Base-by-base conservation (phyloP, 768 basidiomycete genomes). In the Suillus subaureus region DNA sequence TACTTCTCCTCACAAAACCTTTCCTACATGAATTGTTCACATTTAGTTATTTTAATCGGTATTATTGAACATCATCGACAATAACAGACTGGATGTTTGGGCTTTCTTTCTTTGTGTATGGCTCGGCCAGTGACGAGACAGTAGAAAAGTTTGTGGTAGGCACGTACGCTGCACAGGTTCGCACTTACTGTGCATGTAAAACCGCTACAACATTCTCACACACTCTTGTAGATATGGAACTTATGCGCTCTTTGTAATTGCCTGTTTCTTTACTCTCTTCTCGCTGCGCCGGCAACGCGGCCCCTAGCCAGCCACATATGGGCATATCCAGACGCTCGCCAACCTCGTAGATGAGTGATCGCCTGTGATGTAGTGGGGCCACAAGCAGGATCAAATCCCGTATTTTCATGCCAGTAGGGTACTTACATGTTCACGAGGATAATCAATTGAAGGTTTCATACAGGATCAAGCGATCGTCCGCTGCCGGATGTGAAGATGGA, bases 311-410 rank as follows among this genome's bases (percentile, higher is more conserved):
- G 73, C 74, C 7, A 68, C 74, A 16, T 79, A 78, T 40, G 76
- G 78, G 3, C 75, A 79, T 23, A 63, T 79, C 6, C 74, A 77
- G 51, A 79, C 75, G 23, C 69, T 78, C 23, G 75, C 72, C 3
- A 76, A 79, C 58, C 63, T 78, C 63, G 69, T 77, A 42, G 78
- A 79, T 63, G 77, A 79, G n/a, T 75, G 78, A 78, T 74, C 75
- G n/a, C 64, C 69, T 1, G 73, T 66, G 6, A 74, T 77, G 70
- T 73, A 74, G 75, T 77, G 75, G 72, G 75, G 74, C 18, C 68
- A 69, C 21, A 77, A 75, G 16, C 49, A 51, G 0, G 37, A 15
- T 8, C 61, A 64, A 42, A 58, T 31, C 35, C 57, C 64, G 1
- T 61, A 28, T 23, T 60, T 31, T 57, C 71, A 69, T 66, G 71